Evolutionary conservation across 306 rosid genomes (phyloP).

Genomic region (Begonia fuchsioides): DNA sequence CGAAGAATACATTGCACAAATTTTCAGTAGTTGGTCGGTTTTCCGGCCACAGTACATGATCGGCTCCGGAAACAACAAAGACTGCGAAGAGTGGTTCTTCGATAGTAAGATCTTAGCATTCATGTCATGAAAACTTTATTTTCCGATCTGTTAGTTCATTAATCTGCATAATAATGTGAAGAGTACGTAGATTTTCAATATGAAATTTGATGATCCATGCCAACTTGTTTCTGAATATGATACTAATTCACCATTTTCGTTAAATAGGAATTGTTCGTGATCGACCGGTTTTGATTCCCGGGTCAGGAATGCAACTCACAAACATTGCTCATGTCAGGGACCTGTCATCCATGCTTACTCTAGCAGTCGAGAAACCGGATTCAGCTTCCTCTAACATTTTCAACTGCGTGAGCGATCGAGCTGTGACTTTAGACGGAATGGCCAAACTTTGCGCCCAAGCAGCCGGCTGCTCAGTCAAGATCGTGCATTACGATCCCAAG

Average conservation of each 20-base stretch:
- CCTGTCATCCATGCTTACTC: slow-evolving; percentile 70
- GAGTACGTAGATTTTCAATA: too few relatives aligned
- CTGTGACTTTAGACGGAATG: slow-evolving; percentile 79
- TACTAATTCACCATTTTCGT: not conserved
- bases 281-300: slow-evolving; percentile 79
- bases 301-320: slow-evolving; percentile 80
- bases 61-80: slow-evolving; percentile 98
- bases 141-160: too few relatives aligned
- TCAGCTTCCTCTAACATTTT: slow-evolving; percentile 52
- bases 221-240: not conserved
- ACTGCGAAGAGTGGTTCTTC: slow-evolving; percentile 94
- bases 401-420: slow-evolving; percentile 70
- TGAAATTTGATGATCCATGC: too few relatives aligned
- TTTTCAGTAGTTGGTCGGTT: slow-evolving; percentile 49
- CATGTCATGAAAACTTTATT: too few relatives aligned
- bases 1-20: slow-evolving; percentile 65
- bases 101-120: slow-evolving; percentile 38
- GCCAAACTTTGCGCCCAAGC: slow-evolving; percentile 86
- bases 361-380: slow-evolving; percentile 71
- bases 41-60: slow-evolving; percentile 89
- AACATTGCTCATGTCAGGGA: slow-evolving; percentile 79
- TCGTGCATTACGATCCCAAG: slow-evolving; percentile 83
- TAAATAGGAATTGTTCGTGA: slow-evolving; percentile 87
- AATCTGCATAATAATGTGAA: too few relatives aligned
- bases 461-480: slow-evolving; percentile 59